These are phyloP conservation scores for Suillus bovinus DNA, from an alignment of 768 basidiomycete species.

Conservation along the genomic window DNA sequence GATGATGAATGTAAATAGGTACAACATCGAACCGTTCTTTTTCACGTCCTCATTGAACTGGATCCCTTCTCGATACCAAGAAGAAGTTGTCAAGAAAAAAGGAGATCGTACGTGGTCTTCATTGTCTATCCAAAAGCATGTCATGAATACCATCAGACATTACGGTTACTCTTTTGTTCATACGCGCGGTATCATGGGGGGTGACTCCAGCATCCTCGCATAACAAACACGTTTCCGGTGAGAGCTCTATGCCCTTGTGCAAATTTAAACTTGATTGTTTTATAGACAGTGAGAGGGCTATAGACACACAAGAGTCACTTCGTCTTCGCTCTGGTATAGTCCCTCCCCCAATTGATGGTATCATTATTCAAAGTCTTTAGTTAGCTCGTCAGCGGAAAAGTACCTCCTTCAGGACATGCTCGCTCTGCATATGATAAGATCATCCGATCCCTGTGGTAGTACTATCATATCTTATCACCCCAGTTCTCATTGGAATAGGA, in stretches of 20 bases:
- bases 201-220: constrained; percentile 17
- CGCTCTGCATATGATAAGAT: constrained; percentile 41
- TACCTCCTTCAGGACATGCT: constrained; percentile 38
- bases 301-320: constrained; percentile 21
- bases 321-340: constrained; percentile 11
- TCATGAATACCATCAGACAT: constrained; percentile 36
- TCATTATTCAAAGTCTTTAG: too few species aligned
- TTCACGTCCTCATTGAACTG: constrained; percentile 55
- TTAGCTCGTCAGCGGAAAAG: constrained; percentile 15
- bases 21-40: constrained; percentile 56
- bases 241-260: not conserved
- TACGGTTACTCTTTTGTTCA: constrained; percentile 48
- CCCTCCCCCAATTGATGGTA: not conserved
- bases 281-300: constrained; percentile 13
- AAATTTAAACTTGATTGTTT: not conserved
- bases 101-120: constrained; percentile 46
- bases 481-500: constrained; percentile 24
- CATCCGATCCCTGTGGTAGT: constrained; percentile 16
- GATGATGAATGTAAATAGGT: constrained; percentile 24
- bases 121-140: not conserved
- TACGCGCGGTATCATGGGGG: constrained; percentile 38
- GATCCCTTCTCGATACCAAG: constrained; percentile 59
- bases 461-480: constrained; percentile 40
- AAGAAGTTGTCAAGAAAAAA: constrained; percentile 35
- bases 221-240: constrained; percentile 13